Base-by-base conservation (phyloP, 495 filamentous ascomycete genomes). In the Penicillium taxi region DNA sequence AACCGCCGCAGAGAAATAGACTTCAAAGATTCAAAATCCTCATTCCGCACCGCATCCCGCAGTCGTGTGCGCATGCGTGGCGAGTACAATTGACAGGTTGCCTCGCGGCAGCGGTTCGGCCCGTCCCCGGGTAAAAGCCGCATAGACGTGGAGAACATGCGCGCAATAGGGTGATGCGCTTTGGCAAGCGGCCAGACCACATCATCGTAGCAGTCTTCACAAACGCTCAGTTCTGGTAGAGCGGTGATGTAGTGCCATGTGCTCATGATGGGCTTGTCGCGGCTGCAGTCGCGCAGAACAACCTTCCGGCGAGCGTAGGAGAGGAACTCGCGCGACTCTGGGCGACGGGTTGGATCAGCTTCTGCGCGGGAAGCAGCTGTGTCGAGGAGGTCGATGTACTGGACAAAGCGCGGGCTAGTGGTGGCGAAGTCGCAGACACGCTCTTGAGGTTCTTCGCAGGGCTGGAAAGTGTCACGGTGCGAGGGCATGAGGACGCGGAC, bases 21-120 rank as follows among this genome's bases (percentile, higher is more conserved):
- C 23, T 56, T 52, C 32, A 84, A 52, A 36, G 63, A 69, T 6
- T 53, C 47, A 24, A 75, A 59, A 46, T 88, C 82, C 28, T 74
- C 65, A 12, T 69, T 67, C 37, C 62, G 45, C 32, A 80, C 72
- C 2, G 80, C 78, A 13, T 73, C 65, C 12, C 55, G 48, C 52
- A 86, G 86, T 6, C 79, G 66, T 1, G 66, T 59, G 26, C 83
- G 69, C 79, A 88, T 88, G n/a, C 78, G 73, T 7, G 69, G 58
- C n/a, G 79, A 82, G 43, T 84, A 88, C 5, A 89, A 61, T 57
- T 85, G 81, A 47, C 85, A 91, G 13, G 69, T 71, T 0, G 70
- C 75, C 23, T 75, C 61, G 3, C 69, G 61, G 14, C 56, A 57
- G 4, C 53, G 55, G 36, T 71, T 61, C 18, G 66, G 62, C 14